Conservation (phyloP, 331 rosid species). For the Quercus lobata region DNA sequence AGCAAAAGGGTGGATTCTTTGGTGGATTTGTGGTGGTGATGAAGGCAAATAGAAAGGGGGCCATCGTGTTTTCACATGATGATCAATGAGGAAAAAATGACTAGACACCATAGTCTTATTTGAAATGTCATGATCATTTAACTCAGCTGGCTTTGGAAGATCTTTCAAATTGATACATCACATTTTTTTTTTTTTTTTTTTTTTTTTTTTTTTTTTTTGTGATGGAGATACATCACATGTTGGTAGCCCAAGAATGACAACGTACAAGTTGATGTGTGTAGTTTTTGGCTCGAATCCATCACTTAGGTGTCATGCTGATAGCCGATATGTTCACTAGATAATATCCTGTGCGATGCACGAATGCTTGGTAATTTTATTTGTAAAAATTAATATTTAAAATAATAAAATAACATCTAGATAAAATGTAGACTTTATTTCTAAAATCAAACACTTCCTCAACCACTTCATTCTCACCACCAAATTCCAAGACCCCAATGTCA, state of each 20-base stretch:
- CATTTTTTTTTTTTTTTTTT: neutral
- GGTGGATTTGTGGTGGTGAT: slow-evolving; percentile 13
- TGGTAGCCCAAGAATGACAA: slow-evolving; percentile 11
- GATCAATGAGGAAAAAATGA: slow-evolving; percentile 28
- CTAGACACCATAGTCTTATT: slow-evolving; percentile 23
- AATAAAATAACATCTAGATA: no score
- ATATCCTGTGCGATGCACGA: no score
- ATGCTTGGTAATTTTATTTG: no score
- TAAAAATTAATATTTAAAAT: no score
- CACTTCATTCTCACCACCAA: no score
- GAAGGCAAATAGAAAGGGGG: neutral
- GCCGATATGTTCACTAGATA: slow-evolving; percentile 11
- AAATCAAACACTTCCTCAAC: no score
- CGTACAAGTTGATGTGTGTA: neutral
- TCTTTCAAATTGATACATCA: slow-evolving; percentile 16
- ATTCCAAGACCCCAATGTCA: no score
- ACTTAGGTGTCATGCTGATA: slow-evolving; percentile 14
- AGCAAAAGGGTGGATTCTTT: neutral
- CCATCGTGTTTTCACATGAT: neutral
- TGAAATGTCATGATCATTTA: slow-evolving; percentile 41
- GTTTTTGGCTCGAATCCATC: no score
- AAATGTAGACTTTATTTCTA: no score
- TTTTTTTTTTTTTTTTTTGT: no score
- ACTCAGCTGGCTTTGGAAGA: slow-evolving; percentile 14
- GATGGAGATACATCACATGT: slow-evolving; percentile 7